phyloP scores from a whole-genome alignment of 179 eudicot genomes.

The Drosera spatulata region DNA sequence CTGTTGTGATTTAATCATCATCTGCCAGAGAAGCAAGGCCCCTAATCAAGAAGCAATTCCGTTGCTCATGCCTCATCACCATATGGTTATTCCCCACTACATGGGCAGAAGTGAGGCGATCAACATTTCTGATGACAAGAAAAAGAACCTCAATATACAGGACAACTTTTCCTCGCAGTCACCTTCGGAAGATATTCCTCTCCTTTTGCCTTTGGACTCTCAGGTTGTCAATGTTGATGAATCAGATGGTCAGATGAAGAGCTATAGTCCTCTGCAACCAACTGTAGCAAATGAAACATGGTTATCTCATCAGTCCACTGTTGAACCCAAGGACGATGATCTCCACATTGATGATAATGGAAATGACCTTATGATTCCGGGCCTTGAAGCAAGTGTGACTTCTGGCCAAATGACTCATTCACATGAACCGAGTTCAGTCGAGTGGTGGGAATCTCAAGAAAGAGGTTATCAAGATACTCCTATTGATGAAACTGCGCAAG shows the following conservation, averaged over 20 bases:
- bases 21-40: slow-evolving; percentile 84
- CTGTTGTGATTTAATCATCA: slow-evolving; percentile 12
- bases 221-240: slow-evolving; percentile 30
- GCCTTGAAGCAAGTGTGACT: slow-evolving; percentile 13
- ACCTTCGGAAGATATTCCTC: slow-evolving; percentile 65
- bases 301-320: slow-evolving; percentile 43
- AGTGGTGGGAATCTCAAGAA: slow-evolving; percentile 92
- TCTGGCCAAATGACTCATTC: slow-evolving; percentile 15
- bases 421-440: slow-evolving; percentile 28
- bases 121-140: slow-evolving; percentile 20
- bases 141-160: slow-evolving; percentile 23
- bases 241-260: slow-evolving; percentile 13
- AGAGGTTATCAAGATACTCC: slow-evolving; percentile 51
- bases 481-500: slow-evolving; percentile 60
- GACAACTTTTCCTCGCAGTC: slow-evolving; percentile 51
- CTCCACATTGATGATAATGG: slow-evolving; percentile 44
- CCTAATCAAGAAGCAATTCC: slow-evolving; percentile 90
- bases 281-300: slow-evolving; percentile 27
- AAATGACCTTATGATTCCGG: slow-evolving; percentile 29
- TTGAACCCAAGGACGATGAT: slow-evolving; percentile 37
- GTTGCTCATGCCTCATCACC: slow-evolving; percentile 87
- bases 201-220: slow-evolving; percentile 85
- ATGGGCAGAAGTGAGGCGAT: slow-evolving; percentile 50
- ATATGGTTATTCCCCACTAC: slow-evolving; percentile 96
- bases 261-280: slow-evolving; percentile 30